These are phyloP conservation scores for Plasmodium vivax DNA, from an alignment of 169 alveolate species.

Conservation along the genomic window DNA sequence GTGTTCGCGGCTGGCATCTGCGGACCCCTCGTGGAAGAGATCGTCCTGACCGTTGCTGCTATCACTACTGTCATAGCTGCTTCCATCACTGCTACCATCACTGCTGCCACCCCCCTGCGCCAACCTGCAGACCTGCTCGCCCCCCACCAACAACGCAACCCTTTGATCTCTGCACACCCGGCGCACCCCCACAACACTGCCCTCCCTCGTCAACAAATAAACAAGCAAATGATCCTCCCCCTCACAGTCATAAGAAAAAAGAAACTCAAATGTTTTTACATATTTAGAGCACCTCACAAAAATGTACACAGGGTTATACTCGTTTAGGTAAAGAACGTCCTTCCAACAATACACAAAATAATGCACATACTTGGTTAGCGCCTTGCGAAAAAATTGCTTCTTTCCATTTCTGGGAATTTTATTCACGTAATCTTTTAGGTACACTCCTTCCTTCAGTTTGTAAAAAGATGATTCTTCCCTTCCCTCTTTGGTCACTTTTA, in stretches of 20 bases:
- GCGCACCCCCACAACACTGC: not conserved
- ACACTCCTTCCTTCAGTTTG: constrained; percentile 46
- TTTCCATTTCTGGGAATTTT: constrained; percentile 20
- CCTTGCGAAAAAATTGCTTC: not conserved
- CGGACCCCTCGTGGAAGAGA: not conserved
- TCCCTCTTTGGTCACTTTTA: not conserved
- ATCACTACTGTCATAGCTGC: not conserved
- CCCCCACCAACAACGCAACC: not conserved
- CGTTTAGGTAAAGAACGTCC: constrained; percentile 24
- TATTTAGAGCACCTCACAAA: constrained; percentile 45
- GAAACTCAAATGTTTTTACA: constrained; percentile 21
- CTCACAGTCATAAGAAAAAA: constrained; percentile 23
- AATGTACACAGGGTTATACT: constrained; percentile 24
- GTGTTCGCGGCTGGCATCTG: not conserved
- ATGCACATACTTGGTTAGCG: constrained; percentile 13
- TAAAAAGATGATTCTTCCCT: constrained; percentile 2
- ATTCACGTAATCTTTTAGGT: constrained; percentile 20
- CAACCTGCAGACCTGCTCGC: constrained; percentile 12
- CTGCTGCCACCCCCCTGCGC: not conserved
- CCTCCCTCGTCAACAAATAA: constrained; percentile 24
- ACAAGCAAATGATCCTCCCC: not conserved
- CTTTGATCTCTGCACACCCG: not conserved
- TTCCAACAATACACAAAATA: constrained; percentile 38
- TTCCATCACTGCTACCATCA: not conserved
- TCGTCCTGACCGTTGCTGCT: not conserved